Evolutionary conservation across 2,329 filamentous ascomycete genomes (phyloP).

Genomic region (Alternaria brassicae): DNA sequence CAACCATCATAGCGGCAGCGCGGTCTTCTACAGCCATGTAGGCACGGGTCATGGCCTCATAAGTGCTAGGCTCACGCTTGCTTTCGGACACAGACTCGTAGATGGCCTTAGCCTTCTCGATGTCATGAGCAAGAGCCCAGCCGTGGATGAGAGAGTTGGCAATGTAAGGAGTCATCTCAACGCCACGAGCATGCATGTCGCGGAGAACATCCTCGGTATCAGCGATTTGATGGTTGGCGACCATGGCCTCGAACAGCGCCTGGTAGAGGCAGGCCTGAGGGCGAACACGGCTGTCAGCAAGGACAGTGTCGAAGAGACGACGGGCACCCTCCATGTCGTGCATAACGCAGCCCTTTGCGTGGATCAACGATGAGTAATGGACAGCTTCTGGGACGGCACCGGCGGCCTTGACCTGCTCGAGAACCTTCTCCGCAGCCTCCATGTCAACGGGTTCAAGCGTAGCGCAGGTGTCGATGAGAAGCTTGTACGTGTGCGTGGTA

Average conservation of each 20-base stretch:
- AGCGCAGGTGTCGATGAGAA: slow-evolving; percentile 93
- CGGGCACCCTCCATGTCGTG: slow-evolving; percentile 89
- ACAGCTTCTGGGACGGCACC: slow-evolving; percentile 86
- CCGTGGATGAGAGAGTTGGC: slow-evolving; percentile 98
- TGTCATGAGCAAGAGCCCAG: slow-evolving; percentile 85
- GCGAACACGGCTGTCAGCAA: slow-evolving; percentile 70
- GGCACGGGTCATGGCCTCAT: slow-evolving; percentile 97
- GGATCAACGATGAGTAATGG: slow-evolving; percentile 94
- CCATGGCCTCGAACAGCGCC: slow-evolving; percentile 95
- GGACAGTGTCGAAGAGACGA: slow-evolving; percentile 80
- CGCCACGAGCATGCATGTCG: slow-evolving; percentile 74
- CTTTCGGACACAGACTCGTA: slow-evolving; percentile 79
- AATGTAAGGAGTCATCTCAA: slow-evolving; percentile 95
- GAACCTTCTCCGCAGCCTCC: slow-evolving; percentile 81
- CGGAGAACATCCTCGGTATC: slow-evolving; percentile 73
- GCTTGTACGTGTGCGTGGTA: slow-evolving; percentile 96
- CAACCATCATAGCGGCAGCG: slow-evolving; percentile 75
- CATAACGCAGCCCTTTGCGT: slow-evolving; percentile 91
- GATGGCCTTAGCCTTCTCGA: slow-evolving; percentile 77
- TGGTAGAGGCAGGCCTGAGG: slow-evolving; percentile 91
- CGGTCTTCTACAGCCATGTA: slow-evolving; percentile 86
- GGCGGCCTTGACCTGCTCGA: slow-evolving; percentile 76
- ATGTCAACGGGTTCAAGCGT: slow-evolving; percentile 93
- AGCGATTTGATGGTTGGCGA: slow-evolving; percentile 86
- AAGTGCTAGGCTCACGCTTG: slow-evolving; percentile 94